A percentile compares a stretch with the other conserved stretches of the same genome.
These are phyloP conservation scores for Pinus taeda DNA, from an alignment of 75 land plant genomes.

Conservation along the genomic window DNA sequence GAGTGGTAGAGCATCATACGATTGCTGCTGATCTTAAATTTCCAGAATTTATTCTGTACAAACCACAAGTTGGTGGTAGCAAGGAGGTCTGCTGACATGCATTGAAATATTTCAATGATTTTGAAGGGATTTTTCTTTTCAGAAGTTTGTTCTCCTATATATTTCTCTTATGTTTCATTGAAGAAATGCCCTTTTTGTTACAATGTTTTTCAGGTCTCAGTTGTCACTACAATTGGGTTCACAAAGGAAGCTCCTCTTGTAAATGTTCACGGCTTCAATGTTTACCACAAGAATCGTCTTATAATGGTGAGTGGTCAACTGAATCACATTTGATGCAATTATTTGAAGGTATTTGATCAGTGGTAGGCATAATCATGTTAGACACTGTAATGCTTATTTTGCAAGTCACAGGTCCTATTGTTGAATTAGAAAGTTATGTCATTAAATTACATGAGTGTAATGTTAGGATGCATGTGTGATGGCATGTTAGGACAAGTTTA, in stretches of 20 bases:
- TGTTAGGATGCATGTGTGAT: too few relatives aligned
- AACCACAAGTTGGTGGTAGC: conserved; percentile 59
- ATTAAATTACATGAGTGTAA: too few relatives aligned
- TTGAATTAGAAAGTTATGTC: too few relatives aligned
- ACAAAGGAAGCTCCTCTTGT: conserved; percentile 83
- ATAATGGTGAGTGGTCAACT: conserved; percentile 58
- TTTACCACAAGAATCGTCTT: conserved; percentile 94
- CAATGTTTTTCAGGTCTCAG: conserved; percentile 35
- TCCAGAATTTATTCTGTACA: conserved; percentile 66
- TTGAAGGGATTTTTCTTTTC: background rate
- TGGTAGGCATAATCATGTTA: too few relatives aligned
- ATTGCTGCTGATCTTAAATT: conserved; percentile 77
- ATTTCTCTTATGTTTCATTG: background rate
- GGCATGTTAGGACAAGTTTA: too few relatives aligned
- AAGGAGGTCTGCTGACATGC: conserved; percentile 27
- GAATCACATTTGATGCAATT: too few relatives aligned
- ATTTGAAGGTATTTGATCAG: too few relatives aligned
- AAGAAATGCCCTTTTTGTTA: background rate
- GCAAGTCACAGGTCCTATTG: too few relatives aligned
- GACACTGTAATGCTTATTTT: too few relatives aligned
- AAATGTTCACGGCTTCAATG: conserved; percentile 85
- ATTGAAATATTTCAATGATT: conserved; percentile 5
- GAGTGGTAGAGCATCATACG: conserved; percentile 58
- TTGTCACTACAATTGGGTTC: conserved; percentile 84
- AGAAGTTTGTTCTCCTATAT: background rate